phyloP scores from a whole-genome alignment of 139 green algal species.

The Astrephomene gubernaculifera region DNA sequence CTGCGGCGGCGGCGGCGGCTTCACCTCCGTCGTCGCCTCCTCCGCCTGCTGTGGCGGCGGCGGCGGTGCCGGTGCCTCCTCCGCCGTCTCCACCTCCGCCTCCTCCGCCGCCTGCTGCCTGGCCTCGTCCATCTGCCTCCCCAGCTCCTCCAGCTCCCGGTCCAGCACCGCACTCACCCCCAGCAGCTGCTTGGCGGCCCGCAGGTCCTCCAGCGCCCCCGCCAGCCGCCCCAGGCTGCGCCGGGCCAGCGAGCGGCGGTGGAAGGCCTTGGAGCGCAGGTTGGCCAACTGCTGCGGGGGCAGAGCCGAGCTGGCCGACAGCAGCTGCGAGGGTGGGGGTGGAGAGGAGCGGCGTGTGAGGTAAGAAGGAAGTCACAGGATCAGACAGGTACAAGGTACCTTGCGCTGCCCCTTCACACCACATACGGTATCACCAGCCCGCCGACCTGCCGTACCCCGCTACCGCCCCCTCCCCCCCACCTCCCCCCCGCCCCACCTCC shows the following conservation, averaged over 20 bases:
- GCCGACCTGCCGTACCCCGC: no score
- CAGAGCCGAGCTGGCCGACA: not conserved
- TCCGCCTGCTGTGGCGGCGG: not conserved
- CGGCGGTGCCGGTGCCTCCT: not conserved
- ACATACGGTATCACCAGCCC: no score
- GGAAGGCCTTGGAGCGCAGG: conserved; percentile 37
- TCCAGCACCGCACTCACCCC: not conserved
- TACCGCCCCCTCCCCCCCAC: no score
- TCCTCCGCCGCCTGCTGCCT: conserved; percentile 6
- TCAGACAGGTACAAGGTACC: no score
- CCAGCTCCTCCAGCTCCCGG: conserved; percentile 31
- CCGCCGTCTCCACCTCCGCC: not conserved
- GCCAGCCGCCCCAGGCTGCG: conserved; percentile 34
- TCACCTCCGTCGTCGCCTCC: no score
- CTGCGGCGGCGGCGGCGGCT: no score
- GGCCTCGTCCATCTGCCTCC: not conserved
- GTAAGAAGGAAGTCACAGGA: no score
- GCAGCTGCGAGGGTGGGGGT: conserved; percentile 1
- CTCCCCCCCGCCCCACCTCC: not conserved
- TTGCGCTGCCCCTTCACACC: no score
- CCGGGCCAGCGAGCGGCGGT: conserved; percentile 44
- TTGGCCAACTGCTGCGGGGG: not conserved
- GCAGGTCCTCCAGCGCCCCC: conserved; percentile 40
- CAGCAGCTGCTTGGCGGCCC: conserved; percentile 3
- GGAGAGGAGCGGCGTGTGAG: no score